phyloP scores from a whole-genome alignment of 2,329 filamentous ascomycete genomes.

The Huntiella decipiens region DNA sequence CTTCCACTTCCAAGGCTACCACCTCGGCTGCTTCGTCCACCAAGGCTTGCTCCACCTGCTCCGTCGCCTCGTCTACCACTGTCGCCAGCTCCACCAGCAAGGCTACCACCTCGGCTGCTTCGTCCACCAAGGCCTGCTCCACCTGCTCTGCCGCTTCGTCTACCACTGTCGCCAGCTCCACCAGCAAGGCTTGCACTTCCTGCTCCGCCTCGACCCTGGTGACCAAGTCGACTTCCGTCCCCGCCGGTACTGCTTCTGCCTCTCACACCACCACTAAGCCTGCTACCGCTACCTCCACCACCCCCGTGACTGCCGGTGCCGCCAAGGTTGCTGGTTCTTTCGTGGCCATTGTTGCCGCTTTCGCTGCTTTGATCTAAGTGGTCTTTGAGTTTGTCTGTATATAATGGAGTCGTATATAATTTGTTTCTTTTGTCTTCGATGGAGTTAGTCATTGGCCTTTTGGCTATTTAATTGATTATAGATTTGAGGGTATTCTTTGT shows the following conservation, averaged over 20 bases:
- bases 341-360: neutral
- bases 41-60: slow-evolving; percentile 5
- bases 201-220: neutral
- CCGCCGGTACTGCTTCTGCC: neutral
- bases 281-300: neutral
- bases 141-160: neutral
- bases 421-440: too few relatives aligned
- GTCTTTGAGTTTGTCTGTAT: neutral
- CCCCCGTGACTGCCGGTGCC: neutral
- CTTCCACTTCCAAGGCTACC: neutral
- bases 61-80: too few relatives aligned
- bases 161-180: neutral
- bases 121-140: neutral
- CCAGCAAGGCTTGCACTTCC: neutral
- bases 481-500: too few relatives aligned
- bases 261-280: neutral
- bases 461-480: too few relatives aligned
- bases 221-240: neutral
- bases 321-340: slow-evolving; percentile 1
- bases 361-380: neutral
- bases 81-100: too few relatives aligned
- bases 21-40: too few relatives aligned
- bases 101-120: neutral
- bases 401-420: too few relatives aligned
- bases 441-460: too few relatives aligned